phyloP scores from a whole-genome alignment of 2,329 filamentous ascomycete genomes.

The Alternaria longipes region DNA sequence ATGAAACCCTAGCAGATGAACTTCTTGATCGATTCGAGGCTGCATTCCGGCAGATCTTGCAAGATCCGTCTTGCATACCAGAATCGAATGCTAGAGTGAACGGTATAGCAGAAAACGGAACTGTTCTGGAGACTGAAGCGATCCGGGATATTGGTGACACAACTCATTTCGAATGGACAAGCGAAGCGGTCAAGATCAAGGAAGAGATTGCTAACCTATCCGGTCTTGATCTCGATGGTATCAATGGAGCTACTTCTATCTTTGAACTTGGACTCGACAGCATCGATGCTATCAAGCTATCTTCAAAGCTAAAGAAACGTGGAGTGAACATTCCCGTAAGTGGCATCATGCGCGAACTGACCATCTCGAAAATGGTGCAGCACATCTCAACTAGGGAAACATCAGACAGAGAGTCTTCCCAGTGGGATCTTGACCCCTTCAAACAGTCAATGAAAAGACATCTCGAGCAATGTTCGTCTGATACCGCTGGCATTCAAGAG shows the following conservation, averaged over 20 bases:
- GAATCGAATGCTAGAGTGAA: constrained; percentile 13
- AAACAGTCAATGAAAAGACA: constrained; percentile 49
- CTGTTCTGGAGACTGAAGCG: neutral
- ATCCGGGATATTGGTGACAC: neutral
- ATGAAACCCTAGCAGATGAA: constrained; percentile 44
- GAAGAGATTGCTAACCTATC: constrained; percentile 71
- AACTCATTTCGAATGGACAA: constrained; percentile 66
- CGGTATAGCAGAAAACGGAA: neutral
- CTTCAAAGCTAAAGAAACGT: constrained; percentile 71
- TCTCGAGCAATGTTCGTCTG: constrained; percentile 47
- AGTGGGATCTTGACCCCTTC: constrained; percentile 28
- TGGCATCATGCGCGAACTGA: constrained; percentile 76
- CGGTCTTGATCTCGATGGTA: constrained; percentile 58
- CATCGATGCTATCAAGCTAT: constrained; percentile 88
- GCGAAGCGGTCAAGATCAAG: constrained; percentile 63
- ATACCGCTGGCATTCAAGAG: constrained; percentile 60
- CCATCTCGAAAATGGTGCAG: constrained; percentile 68
- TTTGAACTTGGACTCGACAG: constrained; percentile 89
- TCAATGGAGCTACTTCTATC: constrained; percentile 71
- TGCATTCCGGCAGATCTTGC: constrained; percentile 49
- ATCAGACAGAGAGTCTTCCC: constrained; percentile 2
- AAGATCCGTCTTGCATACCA: constrained; percentile 40
- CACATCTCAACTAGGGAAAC: constrained; percentile 20
- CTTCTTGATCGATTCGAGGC: constrained; percentile 57
- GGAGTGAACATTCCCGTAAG: constrained; percentile 74